phyloP scores from a whole-genome alignment of 495 filamentous ascomycete species.

The Immersiella caudata region DNA sequence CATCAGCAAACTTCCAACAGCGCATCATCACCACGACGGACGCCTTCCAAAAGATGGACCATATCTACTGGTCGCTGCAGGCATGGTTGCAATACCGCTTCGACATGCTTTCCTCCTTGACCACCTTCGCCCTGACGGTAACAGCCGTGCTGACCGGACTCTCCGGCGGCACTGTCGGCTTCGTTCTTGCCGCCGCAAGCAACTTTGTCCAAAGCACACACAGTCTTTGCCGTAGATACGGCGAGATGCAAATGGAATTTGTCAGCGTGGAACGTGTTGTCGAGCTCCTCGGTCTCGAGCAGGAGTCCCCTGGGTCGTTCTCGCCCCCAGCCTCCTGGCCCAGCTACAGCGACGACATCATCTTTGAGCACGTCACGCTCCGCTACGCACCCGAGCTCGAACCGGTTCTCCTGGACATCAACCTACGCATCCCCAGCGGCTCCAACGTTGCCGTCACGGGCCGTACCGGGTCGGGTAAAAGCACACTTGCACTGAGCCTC shows the following conservation, averaged over 20 bases:
- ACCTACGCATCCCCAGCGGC: constrained; percentile 71
- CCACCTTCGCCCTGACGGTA: constrained; percentile 70
- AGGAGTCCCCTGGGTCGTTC: constrained; percentile 67
- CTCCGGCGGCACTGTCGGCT: constrained; percentile 74
- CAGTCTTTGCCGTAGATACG: constrained; percentile 71
- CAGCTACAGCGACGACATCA: constrained; percentile 64
- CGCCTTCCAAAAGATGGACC: constrained; percentile 87
- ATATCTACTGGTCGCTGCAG: constrained; percentile 88
- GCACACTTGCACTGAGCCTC: constrained; percentile 59
- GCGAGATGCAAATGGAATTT: constrained; percentile 85
- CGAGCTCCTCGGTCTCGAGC: constrained; percentile 72
- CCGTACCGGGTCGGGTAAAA: constrained; percentile 66
- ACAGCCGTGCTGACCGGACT: constrained; percentile 70
- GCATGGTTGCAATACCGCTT: constrained; percentile 81
- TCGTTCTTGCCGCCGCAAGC: constrained; percentile 66
- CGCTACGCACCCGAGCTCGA: constrained; percentile 76
- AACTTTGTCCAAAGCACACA: constrained; percentile 72
- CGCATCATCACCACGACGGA: constrained; percentile 76
- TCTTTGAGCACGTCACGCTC: constrained; percentile 75
- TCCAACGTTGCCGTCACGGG: constrained; percentile 69
- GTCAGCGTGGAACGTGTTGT: constrained; percentile 84
- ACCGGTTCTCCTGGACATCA: constrained; percentile 64
- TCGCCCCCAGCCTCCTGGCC: constrained; percentile 78
- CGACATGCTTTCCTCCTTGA: constrained; percentile 67
- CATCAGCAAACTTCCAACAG: constrained; percentile 72